Evolutionary conservation across 441 rosid genomes (phyloP), one percentile per base, ranked within the genome.

Genomic region (Erodium texanum): DNA sequence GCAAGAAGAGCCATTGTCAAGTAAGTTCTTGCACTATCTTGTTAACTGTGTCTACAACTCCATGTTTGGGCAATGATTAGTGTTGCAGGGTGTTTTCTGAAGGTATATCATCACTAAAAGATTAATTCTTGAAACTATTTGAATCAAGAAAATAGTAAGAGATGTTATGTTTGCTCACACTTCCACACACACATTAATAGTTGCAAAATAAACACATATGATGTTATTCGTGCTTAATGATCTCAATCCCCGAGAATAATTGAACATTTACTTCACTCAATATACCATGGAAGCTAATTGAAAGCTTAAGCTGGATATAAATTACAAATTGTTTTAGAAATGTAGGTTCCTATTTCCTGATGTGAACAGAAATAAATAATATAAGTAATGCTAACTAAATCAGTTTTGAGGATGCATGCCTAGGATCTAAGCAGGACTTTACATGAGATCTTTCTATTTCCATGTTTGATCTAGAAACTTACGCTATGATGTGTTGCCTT

Each of bases 1-100:
- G 73, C 62, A 3, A 74, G 77, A 66, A 70, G 62, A 61, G 77
- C 68, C 50, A 65, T 74, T n/a, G 29, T 67, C 66, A 24, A 70
- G 77, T 74, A 70, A 74, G 77, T 66, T 5, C 27, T 41, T 50
- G 48, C 12, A 12, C 19, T 11, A 20, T 10, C 12, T 56, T 7
- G 15, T 56, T 18, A 54, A 15, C 4, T 56, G 62, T 56, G 62
- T 56, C 24, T 56, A 20, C 22, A n/a, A n/a, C n/a, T n/a, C n/a
- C n/a, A 8, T 9, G 12, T 56, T 22, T 56, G 62, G 24, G 27
- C 62, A 56, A 23, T 56, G 14, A 56, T 20, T 56, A 23, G 12
- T 1, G 24, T 56, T 56, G 62, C 24, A 56, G 62, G 62, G 62
- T 56, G 7, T 54, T 27, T 8, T 18, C 24, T 54, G 18, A 54